Evolutionary conservation across 2,329 filamentous ascomycete genomes (phyloP).

Genomic region (Aspergillus latus): DNA sequence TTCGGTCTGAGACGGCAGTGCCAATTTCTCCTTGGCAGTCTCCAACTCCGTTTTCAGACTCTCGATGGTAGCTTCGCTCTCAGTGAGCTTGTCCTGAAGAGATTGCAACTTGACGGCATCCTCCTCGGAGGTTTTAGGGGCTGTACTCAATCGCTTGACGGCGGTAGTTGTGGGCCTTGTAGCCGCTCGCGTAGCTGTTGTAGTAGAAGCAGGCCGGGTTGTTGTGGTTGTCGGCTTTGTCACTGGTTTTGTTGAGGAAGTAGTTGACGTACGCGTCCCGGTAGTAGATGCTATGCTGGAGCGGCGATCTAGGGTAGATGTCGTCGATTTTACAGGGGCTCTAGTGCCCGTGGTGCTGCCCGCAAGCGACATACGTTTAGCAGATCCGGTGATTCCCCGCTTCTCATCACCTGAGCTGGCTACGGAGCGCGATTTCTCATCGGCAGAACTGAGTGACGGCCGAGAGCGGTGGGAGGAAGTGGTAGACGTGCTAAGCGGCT

Average conservation of each 20-base stretch:
- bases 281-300: slow-evolving; percentile 38
- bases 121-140: slow-evolving; percentile 29
- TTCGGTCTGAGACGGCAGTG: slow-evolving; percentile 29
- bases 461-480: slow-evolving; percentile 42
- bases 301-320: slow-evolving; percentile 39
- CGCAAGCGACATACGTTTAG: slow-evolving; percentile 48
- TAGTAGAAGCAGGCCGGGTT: slow-evolving; percentile 27
- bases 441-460: slow-evolving; percentile 45
- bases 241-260: slow-evolving; percentile 26
- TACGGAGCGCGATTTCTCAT: slow-evolving; percentile 43
- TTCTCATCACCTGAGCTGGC: slow-evolving; percentile 48
- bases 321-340: slow-evolving; percentile 33
- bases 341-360: slow-evolving; percentile 33
- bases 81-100: slow-evolving; percentile 37
- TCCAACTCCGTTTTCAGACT: slow-evolving; percentile 37
- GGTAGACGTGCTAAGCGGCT: slow-evolving; percentile 37
- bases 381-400: slow-evolving; percentile 42
- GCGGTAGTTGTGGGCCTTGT: slow-evolving; percentile 20
- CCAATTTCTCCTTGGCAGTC: slow-evolving; percentile 36
- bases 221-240: slow-evolving; percentile 29
- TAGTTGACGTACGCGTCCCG: slow-evolving; percentile 22
- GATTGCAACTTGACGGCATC: slow-evolving; percentile 36
- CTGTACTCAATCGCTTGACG: slow-evolving; percentile 41
- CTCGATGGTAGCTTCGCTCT: slow-evolving; percentile 37
- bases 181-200: slow-evolving; percentile 21